Percentiles rank a stretch among this genome's conserved stretches.
phyloP scores from a whole-genome alignment of 2,329 filamentous ascomycete species.

The Magnaporthiopsis rhizophila region DNA sequence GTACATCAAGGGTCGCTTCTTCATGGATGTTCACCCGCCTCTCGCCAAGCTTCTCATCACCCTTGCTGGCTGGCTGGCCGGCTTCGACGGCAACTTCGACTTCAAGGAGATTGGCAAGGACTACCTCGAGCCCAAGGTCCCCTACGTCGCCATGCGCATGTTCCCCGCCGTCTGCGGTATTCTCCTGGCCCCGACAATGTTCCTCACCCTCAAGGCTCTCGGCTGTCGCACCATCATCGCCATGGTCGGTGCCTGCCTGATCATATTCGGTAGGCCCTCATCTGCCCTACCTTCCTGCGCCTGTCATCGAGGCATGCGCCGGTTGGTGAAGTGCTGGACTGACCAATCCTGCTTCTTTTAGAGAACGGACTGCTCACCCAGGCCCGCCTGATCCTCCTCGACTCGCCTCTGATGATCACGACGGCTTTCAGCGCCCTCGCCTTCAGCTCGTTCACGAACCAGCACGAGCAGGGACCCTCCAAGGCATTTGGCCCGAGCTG shows the following conservation, averaged over 20 bases:
- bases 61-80: constrained; percentile 86
- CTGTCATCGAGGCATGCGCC: background rate
- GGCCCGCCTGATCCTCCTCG: constrained; percentile 88
- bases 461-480: constrained; percentile 84
- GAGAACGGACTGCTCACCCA: constrained; percentile 95
- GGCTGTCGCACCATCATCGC: constrained; percentile 85
- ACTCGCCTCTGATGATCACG: constrained; percentile 88
- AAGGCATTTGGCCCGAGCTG: constrained; percentile 84
- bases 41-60: constrained; percentile 95
- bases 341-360: constrained; percentile 26
- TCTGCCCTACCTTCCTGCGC: background rate
- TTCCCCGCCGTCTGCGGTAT: constrained; percentile 87
- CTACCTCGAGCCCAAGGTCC: constrained; percentile 87
- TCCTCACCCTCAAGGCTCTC: constrained; percentile 82
- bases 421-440: constrained; percentile 86
- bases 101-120: constrained; percentile 99
- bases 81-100: constrained; percentile 92
- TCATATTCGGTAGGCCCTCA: constrained; percentile 73
- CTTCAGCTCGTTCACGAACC: constrained; percentile 91
- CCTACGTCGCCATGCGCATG: constrained; percentile 95
- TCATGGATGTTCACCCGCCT: constrained; percentile 99
- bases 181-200: constrained; percentile 83
- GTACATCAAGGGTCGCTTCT: constrained; percentile 98
- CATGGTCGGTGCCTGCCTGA: constrained; percentile 70
- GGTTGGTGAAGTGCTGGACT: background rate